Evolutionary conservation across 2,329 filamentous ascomycete species (phyloP).

Genomic region (Cytospora paraplurivora): DNA sequence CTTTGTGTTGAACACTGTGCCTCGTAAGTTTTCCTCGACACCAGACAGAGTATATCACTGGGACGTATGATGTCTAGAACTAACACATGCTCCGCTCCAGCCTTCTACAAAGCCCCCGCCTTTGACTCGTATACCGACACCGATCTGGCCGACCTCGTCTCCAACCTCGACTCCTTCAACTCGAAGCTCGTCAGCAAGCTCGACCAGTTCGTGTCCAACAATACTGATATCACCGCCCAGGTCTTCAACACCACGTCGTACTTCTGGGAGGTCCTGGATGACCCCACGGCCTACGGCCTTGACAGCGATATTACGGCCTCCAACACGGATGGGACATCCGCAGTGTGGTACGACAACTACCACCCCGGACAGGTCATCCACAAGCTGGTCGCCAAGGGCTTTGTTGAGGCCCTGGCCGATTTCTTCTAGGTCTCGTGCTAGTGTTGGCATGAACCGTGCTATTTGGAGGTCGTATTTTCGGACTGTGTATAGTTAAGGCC

Average conservation of each 20-base stretch:
- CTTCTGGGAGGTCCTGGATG: conserved; percentile 25
- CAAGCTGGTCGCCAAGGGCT: conserved; percentile 24
- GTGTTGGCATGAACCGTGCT: neutral
- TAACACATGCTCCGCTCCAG: neutral
- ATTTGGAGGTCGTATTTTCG: neutral
- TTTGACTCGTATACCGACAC: conserved; percentile 21
- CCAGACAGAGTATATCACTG: neutral
- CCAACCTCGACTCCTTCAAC: conserved; percentile 27
- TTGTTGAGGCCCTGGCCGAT: conserved; percentile 13
- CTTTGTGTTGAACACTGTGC: conserved; percentile 24
- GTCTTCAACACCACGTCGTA: conserved; percentile 25
- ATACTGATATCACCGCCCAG: conserved; percentile 23
- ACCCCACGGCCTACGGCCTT: conserved; percentile 23
- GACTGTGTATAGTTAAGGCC: neutral
- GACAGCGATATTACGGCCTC: conserved; percentile 25
- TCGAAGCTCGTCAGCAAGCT: conserved; percentile 24
- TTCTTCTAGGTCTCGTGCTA: conserved; percentile 10
- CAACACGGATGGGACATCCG: conserved; percentile 24
- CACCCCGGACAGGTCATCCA: conserved; percentile 27
- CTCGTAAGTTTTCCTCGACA: conserved; percentile 12
- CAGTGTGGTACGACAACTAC: conserved; percentile 27
- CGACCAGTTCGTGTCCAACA: conserved; percentile 21
- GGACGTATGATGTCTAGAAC: neutral
- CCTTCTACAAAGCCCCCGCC: conserved; percentile 25
- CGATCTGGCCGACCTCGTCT: conserved; percentile 4